Conservation (phyloP, 2,329 filamentous ascomycete species). For the Fusarium sp. region DNA sequence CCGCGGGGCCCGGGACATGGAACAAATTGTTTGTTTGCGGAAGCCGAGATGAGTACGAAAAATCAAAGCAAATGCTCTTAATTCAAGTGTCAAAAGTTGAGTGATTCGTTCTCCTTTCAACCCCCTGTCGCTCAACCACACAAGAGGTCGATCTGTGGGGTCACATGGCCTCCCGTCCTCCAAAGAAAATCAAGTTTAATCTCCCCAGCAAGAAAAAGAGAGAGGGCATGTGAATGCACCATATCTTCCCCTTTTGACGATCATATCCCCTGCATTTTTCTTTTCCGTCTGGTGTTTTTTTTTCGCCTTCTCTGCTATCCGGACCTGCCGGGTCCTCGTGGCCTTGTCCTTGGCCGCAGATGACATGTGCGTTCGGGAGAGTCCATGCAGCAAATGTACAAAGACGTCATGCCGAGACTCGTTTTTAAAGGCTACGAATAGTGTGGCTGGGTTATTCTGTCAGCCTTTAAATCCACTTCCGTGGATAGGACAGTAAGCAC, state of each 20-base stretch:
- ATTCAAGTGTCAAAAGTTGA: neutral
- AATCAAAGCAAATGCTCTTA: neutral
- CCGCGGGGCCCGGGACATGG: neutral
- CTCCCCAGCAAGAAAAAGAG: neutral
- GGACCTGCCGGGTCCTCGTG: neutral
- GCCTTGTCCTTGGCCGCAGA: neutral
- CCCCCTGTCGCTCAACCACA: neutral
- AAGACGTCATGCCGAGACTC: conserved; percentile 10
- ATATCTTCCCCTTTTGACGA: neutral
- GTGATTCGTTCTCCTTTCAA: neutral
- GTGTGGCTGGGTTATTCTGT: neutral
- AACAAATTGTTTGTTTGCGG: neutral
- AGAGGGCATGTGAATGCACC: neutral
- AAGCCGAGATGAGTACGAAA: neutral
- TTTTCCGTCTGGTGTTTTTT: neutral
- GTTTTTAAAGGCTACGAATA: neutral
- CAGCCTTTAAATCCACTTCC: neutral
- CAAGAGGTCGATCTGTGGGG: neutral
- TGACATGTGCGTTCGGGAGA: neutral
- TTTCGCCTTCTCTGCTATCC: neutral
- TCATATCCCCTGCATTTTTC: neutral
- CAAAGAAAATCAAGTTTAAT: conserved; percentile 12
- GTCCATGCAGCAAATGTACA: neutral
- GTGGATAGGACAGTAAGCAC: neutral
- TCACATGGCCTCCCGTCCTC: neutral